Evolutionary conservation across 2,329 filamentous ascomycete species (phyloP), one percentile per base, ranked within the genome.

Genomic region (Curvularia lunata): DNA sequence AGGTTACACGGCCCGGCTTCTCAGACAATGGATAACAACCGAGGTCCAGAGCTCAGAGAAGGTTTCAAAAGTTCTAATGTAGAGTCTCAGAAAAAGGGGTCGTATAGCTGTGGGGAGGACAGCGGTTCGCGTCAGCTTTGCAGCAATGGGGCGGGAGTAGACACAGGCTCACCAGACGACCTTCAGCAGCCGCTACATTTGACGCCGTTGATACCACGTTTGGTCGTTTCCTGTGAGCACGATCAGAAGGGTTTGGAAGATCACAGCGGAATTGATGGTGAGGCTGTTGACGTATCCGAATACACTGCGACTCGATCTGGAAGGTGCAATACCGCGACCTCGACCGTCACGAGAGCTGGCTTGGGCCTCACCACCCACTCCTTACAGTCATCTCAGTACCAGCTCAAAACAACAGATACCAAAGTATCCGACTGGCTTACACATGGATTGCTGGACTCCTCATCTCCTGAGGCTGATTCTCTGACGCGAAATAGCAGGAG

Each of bases 401-500:
- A 38, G 16, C 6, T 25, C 9, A 13, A 34, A 18, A 45, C 46
- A 1, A 53, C 50, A 48, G 42, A 56, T 9, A 38, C 38, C 4
- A 45, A 32, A 43, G 42, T 54, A 6, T 46, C 53, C 5, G 52
- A 45, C 5, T 59, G 58, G 54, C 55, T 63, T 7, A 51, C 42
- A 16, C 51, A 37, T 18, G 46, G 52, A 16, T 27, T 41, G n/a
- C 23, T 21, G 2, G 30, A 34, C 5, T 18, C 41, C 48, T 13
- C 19, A n/a, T 13, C 41, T 4, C 18, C 21, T 16, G 37, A 47
- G 34, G 19, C n/a, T 6, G 28, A 34, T 18, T 38, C 37, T 30
- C 28, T 18, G n/a, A 21, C 23, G 40, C 43, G 45, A 12, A 10
- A 40, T 27, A 50, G 23, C 38, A 41, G 47, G 32, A 32, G 48